These are phyloP conservation scores for Apiotrichum sp. DNA, from an alignment of 1,284 basidiomycete genomes.

Conservation along the genomic window DNA sequence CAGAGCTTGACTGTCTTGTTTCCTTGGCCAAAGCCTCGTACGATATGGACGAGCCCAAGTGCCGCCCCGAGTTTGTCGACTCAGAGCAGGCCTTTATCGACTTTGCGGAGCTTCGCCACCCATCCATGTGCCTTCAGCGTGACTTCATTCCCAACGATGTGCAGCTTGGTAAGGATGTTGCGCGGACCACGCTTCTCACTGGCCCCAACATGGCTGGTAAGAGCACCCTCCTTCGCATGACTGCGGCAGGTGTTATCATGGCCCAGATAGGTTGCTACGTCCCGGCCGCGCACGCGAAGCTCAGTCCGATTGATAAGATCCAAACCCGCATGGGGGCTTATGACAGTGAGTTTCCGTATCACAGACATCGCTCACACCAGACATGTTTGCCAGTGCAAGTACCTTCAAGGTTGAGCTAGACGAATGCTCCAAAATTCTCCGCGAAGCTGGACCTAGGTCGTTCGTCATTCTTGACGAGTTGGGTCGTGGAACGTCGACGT, in stretches of 20 bases:
- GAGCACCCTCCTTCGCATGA: conserved; percentile 84
- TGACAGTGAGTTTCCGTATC: conserved; percentile 57
- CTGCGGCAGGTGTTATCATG: conserved; percentile 91
- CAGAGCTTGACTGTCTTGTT: conserved; percentile 89
- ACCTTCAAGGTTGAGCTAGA: conserved; percentile 96
- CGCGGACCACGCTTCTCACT: conserved; percentile 80
- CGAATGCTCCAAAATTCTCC: conserved; percentile 86
- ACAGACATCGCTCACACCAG: conserved; percentile 24
- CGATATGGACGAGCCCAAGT: conserved; percentile 85
- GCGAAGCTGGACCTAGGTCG: conserved; percentile 83
- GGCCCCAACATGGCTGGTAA: conserved; percentile 82
- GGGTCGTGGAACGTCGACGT: conserved; percentile 56
- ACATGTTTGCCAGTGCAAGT: conserved; percentile 90
- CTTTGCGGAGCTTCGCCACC: conserved; percentile 79
- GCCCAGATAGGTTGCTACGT: conserved; percentile 98
- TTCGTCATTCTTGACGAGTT: conserved; percentile 90
- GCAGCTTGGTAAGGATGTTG: conserved; percentile 62
- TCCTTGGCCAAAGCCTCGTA: conserved; percentile 84
- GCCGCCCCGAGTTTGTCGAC: conserved; percentile 81
- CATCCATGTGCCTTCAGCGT: conserved; percentile 64
- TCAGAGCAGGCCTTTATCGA: conserved; percentile 69
- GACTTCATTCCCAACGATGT: conserved; percentile 95
- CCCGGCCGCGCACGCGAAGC: conserved; percentile 71
- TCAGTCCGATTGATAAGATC: conserved; percentile 88
- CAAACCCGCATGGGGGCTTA: conserved; percentile 98